These are phyloP conservation scores for Jacaranda mimosifolia DNA, from an alignment of 257 asterid species.

Conservation along the genomic window DNA sequence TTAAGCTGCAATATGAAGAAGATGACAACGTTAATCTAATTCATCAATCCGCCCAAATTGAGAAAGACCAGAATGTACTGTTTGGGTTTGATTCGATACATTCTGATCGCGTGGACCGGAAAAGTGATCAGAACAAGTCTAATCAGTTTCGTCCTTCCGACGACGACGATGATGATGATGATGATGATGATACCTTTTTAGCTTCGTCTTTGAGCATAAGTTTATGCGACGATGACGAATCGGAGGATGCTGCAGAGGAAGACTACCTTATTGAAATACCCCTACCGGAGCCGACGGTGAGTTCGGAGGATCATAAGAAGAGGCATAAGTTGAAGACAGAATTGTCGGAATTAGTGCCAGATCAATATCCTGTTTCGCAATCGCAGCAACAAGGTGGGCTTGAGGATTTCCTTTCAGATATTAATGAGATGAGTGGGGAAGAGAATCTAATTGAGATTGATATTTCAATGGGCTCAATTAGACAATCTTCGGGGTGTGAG, in stretches of 20 bases:
- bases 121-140: too few species aligned
- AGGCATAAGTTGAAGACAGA: neutral
- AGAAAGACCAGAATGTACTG: too few species aligned
- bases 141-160: too few species aligned
- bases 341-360: neutral
- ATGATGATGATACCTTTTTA: too few species aligned
- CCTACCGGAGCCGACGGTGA: neutral
- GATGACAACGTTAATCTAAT: neutral
- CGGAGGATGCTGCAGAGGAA: constrained; percentile 23
- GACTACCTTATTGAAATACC: constrained; percentile 42
- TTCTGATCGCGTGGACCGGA: neutral
- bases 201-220: neutral
- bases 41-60: too few species aligned
- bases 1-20: constrained; percentile 2
- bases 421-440: constrained; percentile 26
- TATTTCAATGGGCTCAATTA: constrained; percentile 39
- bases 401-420: neutral
- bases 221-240: neutral
- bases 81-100: neutral
- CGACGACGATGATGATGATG: too few species aligned
- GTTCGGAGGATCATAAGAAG: too few species aligned
- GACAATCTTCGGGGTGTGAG: constrained; percentile 4
- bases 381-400: neutral
- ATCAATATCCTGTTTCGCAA: too few species aligned
- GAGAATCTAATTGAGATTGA: constrained; percentile 47